Percentiles rank a stretch among this genome's conserved stretches.
phyloP scores from a whole-genome alignment of 1,284 basidiomycete genomes.

The Dichomitus squalens region DNA sequence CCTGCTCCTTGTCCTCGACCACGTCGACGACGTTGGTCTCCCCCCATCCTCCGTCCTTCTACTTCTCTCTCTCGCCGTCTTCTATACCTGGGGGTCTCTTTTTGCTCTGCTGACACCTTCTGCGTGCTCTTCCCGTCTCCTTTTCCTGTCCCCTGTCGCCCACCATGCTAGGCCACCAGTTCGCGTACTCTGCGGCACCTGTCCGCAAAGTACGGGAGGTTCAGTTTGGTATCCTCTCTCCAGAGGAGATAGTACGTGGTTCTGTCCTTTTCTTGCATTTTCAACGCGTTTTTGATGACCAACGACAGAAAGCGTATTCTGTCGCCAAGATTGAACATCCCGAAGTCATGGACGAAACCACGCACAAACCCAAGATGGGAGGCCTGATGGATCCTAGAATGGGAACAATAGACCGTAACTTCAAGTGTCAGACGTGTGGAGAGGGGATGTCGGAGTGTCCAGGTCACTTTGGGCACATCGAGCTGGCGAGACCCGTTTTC shows the following conservation, averaged over 20 bases:
- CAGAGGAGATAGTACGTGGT: slow-evolving; percentile 95
- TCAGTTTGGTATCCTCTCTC: slow-evolving; percentile 98
- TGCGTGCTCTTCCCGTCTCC: slow-evolving; percentile 16
- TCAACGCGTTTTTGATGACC: slow-evolving; percentile 20
- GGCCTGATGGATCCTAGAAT: slow-evolving; percentile 98
- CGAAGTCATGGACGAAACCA: slow-evolving; percentile 96
- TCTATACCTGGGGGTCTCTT: slow-evolving; percentile 14
- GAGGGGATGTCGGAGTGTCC: slow-evolving; percentile 99
- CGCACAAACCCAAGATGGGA: slow-evolving; percentile 85
- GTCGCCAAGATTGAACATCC: slow-evolving; percentile 98
- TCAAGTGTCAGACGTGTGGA: slow-evolving; percentile 99
- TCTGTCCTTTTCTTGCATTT: slow-evolving; percentile 15
- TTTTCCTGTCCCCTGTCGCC: slow-evolving; percentile 21
- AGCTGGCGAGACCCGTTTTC: slow-evolving; percentile 94
- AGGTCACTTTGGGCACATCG: slow-evolving; percentile 99
- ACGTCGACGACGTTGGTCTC: slow-evolving; percentile 26
- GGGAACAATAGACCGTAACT: slow-evolving; percentile 99
- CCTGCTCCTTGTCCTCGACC: slow-evolving; percentile 26
- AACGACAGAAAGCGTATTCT: slow-evolving; percentile 89
- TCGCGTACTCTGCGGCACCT: slow-evolving; percentile 91
- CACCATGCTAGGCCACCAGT: slow-evolving; percentile 81
- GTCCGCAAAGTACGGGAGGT: slow-evolving; percentile 96
- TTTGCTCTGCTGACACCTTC: slow-evolving; percentile 19
- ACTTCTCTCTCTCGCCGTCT: slow-evolving; percentile 9
- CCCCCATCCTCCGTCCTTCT: slow-evolving; percentile 1